Conservation (phyloP, 2,329 filamentous ascomycete genomes). For the Exophiala dermatitidis region DNA sequence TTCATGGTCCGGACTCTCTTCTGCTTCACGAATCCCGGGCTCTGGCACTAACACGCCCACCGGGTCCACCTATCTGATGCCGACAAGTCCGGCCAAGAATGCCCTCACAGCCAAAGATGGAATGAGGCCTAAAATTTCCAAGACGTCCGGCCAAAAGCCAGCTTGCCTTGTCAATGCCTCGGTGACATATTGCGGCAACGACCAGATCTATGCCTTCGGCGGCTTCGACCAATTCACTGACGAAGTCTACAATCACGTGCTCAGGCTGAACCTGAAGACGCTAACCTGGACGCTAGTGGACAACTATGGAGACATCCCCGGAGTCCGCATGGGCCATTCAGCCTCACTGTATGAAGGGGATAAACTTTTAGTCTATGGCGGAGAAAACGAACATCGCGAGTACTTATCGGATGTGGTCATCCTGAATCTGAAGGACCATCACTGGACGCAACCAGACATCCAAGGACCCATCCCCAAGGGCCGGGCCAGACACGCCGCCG, state of each 20-base stretch:
- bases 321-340: slow-evolving; percentile 63
- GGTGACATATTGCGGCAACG: slow-evolving; percentile 96
- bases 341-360: slow-evolving; percentile 88
- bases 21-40: slow-evolving; percentile 2
- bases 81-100: slow-evolving; percentile 68
- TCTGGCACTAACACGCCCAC: slow-evolving; percentile 25
- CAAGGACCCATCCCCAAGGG: slow-evolving; percentile 80
- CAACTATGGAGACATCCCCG: slow-evolving; percentile 60
- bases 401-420: slow-evolving; percentile 94
- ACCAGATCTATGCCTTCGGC: slow-evolving; percentile 95
- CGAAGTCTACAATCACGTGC: slow-evolving; percentile 96
- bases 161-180: slow-evolving; percentile 96
- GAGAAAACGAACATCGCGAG: slow-evolving; percentile 93
- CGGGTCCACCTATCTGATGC: slow-evolving; percentile 71
- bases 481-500: slow-evolving; percentile 83
- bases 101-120: slow-evolving; percentile 57
- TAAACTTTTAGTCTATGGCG: slow-evolving; percentile 94
- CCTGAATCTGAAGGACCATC: slow-evolving; percentile 86
- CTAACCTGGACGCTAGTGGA: slow-evolving; percentile 94
- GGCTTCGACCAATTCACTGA: slow-evolving; percentile 98
- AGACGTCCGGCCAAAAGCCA: slow-evolving; percentile 71
- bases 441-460: slow-evolving; percentile 90
- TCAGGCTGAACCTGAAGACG: slow-evolving; percentile 76
- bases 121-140: slow-evolving; percentile 62
- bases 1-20: slow-evolving; percentile 2